phyloP scores from a whole-genome alignment of 257 asterid species.

The Fraxinus cuspidata region DNA sequence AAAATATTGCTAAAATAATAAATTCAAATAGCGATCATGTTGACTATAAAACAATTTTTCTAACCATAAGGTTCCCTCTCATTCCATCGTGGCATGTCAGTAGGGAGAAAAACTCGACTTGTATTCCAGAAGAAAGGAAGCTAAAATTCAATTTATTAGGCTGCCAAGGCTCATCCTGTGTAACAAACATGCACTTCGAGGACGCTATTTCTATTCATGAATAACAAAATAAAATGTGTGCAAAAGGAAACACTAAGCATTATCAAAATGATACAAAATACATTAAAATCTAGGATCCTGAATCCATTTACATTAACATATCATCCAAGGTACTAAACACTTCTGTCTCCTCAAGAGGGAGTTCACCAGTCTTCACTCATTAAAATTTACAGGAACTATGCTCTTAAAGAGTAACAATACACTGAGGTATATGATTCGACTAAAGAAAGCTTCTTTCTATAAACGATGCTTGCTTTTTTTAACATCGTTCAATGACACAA shows the following conservation, averaged over 20 bases:
- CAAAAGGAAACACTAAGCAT: conserved; percentile 6
- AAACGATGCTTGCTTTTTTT: background rate
- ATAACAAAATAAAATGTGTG: background rate
- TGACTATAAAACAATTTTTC: too few relatives aligned
- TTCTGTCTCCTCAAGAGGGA: background rate
- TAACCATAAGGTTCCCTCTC: too few relatives aligned
- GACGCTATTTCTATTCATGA: background rate
- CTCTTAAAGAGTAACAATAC: conserved; percentile 12
- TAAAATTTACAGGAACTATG: conserved; percentile 14
- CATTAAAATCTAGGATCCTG: background rate
- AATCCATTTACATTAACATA: background rate
- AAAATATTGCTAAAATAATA: too few relatives aligned
- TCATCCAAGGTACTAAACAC: background rate
- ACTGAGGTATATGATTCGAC: background rate
- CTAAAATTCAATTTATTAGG: too few relatives aligned
- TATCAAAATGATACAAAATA: background rate
- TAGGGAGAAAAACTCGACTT: too few relatives aligned
- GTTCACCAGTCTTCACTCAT: background rate
- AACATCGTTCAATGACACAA: conserved; percentile 24
- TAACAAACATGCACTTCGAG: background rate
- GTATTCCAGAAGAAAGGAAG: too few relatives aligned
- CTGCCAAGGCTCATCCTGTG: too few relatives aligned
- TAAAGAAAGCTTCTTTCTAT: background rate
- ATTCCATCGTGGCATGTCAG: too few relatives aligned
- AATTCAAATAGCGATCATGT: too few relatives aligned